Evolutionary conservation across 2,329 filamentous ascomycete genomes (phyloP).

Genomic region (Pezicula radicicola): DNA sequence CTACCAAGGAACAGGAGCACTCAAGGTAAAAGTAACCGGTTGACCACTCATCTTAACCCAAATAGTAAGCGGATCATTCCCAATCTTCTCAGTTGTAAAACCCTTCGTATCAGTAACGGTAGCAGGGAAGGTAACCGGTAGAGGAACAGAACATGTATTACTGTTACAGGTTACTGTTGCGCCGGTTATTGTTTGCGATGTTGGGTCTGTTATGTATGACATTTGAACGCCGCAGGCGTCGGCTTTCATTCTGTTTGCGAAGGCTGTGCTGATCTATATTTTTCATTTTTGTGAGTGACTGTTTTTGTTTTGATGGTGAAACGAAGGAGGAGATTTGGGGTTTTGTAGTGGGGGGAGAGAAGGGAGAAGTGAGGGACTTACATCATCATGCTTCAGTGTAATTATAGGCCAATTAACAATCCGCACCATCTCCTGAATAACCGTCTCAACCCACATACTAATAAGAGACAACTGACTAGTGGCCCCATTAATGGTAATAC

Average conservation of each 20-base stretch:
- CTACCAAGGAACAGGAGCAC: conserved; percentile 15
- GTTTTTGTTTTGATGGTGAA: too few species aligned
- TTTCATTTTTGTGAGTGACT: neutral
- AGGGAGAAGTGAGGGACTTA: too few species aligned
- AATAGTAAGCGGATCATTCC: conserved; percentile 48
- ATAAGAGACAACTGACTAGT: conserved; percentile 12
- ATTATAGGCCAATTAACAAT: conserved; percentile 46
- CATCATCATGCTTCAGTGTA: conserved; percentile 52
- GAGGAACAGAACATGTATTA: conserved; percentile 15
- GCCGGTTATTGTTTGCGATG: conserved; percentile 15
- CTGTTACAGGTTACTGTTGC: conserved; percentile 37
- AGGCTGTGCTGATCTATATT: conserved; percentile 29
- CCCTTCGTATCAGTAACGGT: conserved; percentile 15
- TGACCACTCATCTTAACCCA: conserved; percentile 44
- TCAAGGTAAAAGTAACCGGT: conserved; percentile 39
- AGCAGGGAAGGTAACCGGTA: conserved; percentile 32
- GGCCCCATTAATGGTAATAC: conserved; percentile 9
- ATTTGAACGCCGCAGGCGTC: conserved; percentile 18
- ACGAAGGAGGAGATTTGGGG: too few species aligned
- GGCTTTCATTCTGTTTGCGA: conserved; percentile 42
- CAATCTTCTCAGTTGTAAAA: conserved; percentile 40
- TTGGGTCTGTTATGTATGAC: conserved; percentile 12
- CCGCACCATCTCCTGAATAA: conserved; percentile 12
- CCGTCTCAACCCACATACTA: conserved; percentile 16
- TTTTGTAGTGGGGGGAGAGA: too few species aligned